Percentiles rank a stretch among this genome's conserved stretches.
Conservation (phyloP, 768 basidiomycete genomes). For the Mycena rosella region DNA sequence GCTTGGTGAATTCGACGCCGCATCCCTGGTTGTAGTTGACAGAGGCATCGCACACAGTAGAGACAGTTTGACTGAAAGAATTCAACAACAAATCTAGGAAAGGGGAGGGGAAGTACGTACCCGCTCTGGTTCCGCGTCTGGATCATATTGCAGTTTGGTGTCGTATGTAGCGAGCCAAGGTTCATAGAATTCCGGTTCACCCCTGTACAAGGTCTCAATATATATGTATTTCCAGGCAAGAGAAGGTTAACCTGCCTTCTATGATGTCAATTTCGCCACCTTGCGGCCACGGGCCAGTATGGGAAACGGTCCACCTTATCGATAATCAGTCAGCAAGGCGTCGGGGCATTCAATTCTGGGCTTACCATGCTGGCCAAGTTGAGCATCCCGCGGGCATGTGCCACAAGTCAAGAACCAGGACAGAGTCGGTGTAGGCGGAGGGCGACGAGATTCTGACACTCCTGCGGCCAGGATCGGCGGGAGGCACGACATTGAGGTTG, state of each 20-base stretch:
- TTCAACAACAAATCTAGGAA: constrained; percentile 8
- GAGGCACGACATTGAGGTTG: constrained; percentile 49
- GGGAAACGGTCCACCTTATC: constrained; percentile 59
- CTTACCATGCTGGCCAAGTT: constrained; percentile 73
- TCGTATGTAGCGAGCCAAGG: constrained; percentile 68
- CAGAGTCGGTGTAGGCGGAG: constrained; percentile 57
- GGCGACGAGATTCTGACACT: constrained; percentile 67
- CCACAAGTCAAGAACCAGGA: constrained; percentile 63
- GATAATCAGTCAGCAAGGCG: not conserved
- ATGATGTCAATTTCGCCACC: constrained; percentile 76
- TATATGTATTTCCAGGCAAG: not conserved
- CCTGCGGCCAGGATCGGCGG: constrained; percentile 62
- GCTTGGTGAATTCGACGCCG: constrained; percentile 55
- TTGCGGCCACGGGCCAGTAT: constrained; percentile 66
- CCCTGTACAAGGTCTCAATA: constrained; percentile 41
- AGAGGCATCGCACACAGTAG: constrained; percentile 62
- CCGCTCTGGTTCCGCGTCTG: constrained; percentile 58
- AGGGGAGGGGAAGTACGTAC: constrained; percentile 46
- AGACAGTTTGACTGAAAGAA: constrained; percentile 51
- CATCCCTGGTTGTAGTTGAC: constrained; percentile 54
- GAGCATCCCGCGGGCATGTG: constrained; percentile 74
- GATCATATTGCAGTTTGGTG: constrained; percentile 60
- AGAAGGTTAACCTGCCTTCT: constrained; percentile 55
- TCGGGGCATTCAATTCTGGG: not conserved
- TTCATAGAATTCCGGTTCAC: constrained; percentile 63